phyloP scores from a whole-genome alignment of 495 filamentous ascomycete genomes.

The Penicillium turbatum region DNA sequence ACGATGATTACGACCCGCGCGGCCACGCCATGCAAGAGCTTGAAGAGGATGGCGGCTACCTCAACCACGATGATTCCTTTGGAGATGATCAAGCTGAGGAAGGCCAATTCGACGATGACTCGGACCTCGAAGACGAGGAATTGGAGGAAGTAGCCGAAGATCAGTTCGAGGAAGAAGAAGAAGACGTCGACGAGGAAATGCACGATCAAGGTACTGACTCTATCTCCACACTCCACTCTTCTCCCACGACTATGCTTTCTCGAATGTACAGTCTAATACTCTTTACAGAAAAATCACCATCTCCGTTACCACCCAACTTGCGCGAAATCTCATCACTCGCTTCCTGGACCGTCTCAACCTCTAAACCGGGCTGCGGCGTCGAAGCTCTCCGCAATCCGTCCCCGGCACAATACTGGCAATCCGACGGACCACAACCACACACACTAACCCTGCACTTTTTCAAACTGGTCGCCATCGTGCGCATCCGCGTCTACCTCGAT shows the following conservation, averaged over 20 bases:
- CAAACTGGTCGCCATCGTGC: conserved; percentile 80
- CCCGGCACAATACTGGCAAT: conserved; percentile 86
- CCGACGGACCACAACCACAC: conserved; percentile 93
- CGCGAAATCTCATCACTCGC: conserved; percentile 95
- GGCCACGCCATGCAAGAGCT: conserved; percentile 7
- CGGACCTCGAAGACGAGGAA: conserved; percentile 34
- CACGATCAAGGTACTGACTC: conserved; percentile 32
- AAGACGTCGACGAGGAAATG: conserved; percentile 42
- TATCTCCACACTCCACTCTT: neutral
- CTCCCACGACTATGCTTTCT: neutral
- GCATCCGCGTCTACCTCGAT: conserved; percentile 82
- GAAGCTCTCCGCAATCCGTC: conserved; percentile 78
- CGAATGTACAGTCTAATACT: neutral
- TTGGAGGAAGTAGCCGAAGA: conserved; percentile 40
- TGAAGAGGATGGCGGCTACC: conserved; percentile 11
- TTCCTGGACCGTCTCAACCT: conserved; percentile 85
- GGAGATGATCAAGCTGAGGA: conserved; percentile 17
- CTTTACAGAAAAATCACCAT: conserved; percentile 32
- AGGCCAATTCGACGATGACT: conserved; percentile 18
- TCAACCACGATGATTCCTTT: conserved; percentile 15
- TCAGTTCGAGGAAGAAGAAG: conserved; percentile 29
- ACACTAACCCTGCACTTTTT: conserved; percentile 93
- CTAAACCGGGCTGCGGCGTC: conserved; percentile 88
- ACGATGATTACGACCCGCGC: conserved; percentile 18
- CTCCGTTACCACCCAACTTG: conserved; percentile 47